Conservation (phyloP, 352 stramenopile genomes). For the Salisapilia sapeloensis region DNA sequence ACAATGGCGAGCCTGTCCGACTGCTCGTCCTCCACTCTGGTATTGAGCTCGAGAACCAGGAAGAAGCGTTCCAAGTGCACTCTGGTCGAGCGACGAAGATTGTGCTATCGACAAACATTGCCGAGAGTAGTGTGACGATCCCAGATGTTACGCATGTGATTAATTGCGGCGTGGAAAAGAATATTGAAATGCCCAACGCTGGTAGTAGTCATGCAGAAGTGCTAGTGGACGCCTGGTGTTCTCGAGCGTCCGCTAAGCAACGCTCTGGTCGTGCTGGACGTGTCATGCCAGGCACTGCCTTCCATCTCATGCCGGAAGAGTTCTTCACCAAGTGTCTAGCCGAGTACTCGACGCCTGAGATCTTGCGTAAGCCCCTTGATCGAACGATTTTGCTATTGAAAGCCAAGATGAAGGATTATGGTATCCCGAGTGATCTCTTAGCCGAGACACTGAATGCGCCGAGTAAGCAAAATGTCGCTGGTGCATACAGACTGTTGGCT, state of each 20-base stretch:
- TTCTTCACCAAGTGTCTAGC: constrained; percentile 55
- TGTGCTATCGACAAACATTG: constrained; percentile 94
- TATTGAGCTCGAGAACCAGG: constrained; percentile 60
- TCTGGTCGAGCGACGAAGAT: constrained; percentile 65
- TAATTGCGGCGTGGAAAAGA: constrained; percentile 72
- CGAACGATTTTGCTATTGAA: constrained; percentile 69
- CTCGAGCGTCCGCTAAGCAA: constrained; percentile 79
- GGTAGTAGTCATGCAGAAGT: constrained; percentile 48
- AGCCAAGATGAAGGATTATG: constrained; percentile 48
- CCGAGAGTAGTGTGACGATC: constrained; percentile 94
- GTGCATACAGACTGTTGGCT: constrained; percentile 60
- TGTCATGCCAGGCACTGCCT: constrained; percentile 83
- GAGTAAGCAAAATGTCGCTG: constrained; percentile 44
- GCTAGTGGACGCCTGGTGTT: constrained; percentile 85
- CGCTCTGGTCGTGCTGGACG: constrained; percentile 82
- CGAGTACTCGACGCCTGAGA: constrained; percentile 66
- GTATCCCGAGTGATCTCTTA: constrained; percentile 46
- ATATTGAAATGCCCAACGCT: constrained; percentile 68
- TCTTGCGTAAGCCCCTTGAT: constrained; percentile 68
- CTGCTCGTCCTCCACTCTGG: constrained; percentile 52
- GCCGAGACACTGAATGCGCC: constrained; percentile 47
- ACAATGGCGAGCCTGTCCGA: constrained; percentile 10
- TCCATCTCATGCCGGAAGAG: constrained; percentile 72
- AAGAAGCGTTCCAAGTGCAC: constrained; percentile 40
- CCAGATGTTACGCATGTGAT: constrained; percentile 85